These are phyloP conservation scores for Eucalyptus sp. DNA, from an alignment of 345 rosid species.

Conservation along the genomic window DNA sequence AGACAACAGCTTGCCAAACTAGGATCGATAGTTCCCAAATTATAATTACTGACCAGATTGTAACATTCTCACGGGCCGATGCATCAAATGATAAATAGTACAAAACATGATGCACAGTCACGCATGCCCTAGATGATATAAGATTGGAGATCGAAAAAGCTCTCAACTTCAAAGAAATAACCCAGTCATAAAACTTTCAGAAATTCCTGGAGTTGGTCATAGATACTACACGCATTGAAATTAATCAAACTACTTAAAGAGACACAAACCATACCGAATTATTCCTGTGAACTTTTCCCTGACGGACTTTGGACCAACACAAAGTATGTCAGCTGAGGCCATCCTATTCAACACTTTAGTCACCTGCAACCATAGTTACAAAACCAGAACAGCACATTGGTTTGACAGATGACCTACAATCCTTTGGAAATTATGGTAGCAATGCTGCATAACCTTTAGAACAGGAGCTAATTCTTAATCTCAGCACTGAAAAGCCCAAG, in stretches of 20 bases:
- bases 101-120: background rate
- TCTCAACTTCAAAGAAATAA: background rate
- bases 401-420: background rate
- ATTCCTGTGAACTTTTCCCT: constrained; percentile 73
- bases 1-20: background rate
- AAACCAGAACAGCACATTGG: background rate
- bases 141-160: background rate
- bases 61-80: background rate
- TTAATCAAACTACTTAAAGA: background rate
- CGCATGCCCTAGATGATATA: background rate
- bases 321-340: constrained; percentile 77
- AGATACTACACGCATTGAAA: background rate
- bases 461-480: background rate
- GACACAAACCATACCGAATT: constrained; percentile 34
- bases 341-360: constrained; percentile 76
- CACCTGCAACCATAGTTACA: constrained; percentile 23
- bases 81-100: background rate
- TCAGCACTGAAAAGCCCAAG: background rate
- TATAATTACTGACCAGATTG: background rate
- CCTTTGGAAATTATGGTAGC: background rate
- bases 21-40: background rate
- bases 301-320: constrained; percentile 75
- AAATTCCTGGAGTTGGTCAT: background rate
- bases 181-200: background rate
- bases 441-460: background rate